Base-by-base conservation (phyloP, 352 stramenopile genomes). In the Phytophthora rubi region DNA sequence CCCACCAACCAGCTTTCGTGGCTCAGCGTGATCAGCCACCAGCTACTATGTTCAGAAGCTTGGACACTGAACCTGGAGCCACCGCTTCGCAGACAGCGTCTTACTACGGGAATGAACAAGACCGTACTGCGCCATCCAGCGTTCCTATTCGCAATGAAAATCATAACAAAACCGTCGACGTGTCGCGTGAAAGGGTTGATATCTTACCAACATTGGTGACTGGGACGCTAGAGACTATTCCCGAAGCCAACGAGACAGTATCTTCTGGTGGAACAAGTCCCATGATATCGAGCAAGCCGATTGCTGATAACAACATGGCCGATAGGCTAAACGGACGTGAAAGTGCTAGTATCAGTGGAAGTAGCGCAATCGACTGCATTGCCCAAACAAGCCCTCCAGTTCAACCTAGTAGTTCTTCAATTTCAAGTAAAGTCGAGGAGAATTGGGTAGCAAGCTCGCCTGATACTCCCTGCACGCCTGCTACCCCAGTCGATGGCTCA, bases 181-280 rank as follows among this genome's bases (percentile, higher is more conserved):
- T 35, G 45, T 13, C 28, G 5, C 8, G 26, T 15, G 21, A 45
- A 26, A 33, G 1, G 4, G 2, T 42, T 18, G 21, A 63, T 49
- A 23, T 21, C 6, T 51, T 70, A 23, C 48, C 62, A 30, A 63
- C 53, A 10, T 60, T 72, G 28, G 52, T 57, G 45, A 47, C 48
- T 33, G 62, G 59, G 16, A 57, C 8, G 18, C 37, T 79, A 4
- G 65, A 67, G 26, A 10, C 71, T 16, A 79, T 79, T 52, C 67
- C 54, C 15, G 67, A 79, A 37, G 35, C 12, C n/a, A 67, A 59
- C 18, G 67, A 73, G n/a, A 48, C 48, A 18, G 42, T 71, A 42
- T 57, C 33, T 32, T 56, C 53, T 15, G 33, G 12, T 59, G 42
- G 47, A 65, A 37, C 39, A 26, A 65, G 35, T 28, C 16, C 18